Evolutionary conservation across 345 rosid species (phyloP).

Genomic region (Theobroma cacao): DNA sequence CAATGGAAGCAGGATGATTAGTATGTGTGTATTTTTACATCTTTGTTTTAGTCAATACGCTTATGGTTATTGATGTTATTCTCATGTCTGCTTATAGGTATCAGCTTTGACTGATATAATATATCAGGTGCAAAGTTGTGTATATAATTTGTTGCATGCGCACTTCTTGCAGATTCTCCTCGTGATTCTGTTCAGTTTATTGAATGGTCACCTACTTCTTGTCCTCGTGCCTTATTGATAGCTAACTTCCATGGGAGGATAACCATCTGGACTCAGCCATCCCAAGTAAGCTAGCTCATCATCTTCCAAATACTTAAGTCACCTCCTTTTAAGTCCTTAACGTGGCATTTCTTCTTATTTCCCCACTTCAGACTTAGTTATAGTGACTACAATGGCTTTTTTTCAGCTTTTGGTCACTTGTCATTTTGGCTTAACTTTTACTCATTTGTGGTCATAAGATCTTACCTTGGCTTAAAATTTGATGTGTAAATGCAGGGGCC

Average conservation of each 20-base stretch:
- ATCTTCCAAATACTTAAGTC: background rate
- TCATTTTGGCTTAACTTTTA: background rate
- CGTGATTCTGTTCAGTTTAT: slow-evolving; percentile 99
- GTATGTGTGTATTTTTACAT: background rate
- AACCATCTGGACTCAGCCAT: slow-evolving; percentile 95
- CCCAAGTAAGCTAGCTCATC: slow-evolving; percentile 57
- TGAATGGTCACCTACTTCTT: slow-evolving; percentile 97
- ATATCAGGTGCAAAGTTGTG: background rate
- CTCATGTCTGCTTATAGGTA: background rate
- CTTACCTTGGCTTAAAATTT: slow-evolving; percentile 6
- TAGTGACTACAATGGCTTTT: background rate
- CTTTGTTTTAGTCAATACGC: background rate
- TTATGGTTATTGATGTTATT: background rate
- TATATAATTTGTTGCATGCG: slow-evolving; percentile 3
- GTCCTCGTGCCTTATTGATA: slow-evolving; percentile 88
- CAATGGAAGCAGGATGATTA: background rate
- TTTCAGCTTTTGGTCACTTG: background rate
- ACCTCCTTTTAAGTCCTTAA: slow-evolving; percentile 9
- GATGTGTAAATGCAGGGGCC: slow-evolving; percentile 59
- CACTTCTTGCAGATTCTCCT: slow-evolving; percentile 73
- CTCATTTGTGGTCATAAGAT: slow-evolving; percentile 1
- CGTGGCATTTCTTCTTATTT: background rate
- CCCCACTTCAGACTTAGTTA: background rate
- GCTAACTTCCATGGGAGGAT: slow-evolving; percentile 98
- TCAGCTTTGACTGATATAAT: background rate